These are phyloP conservation scores for Achaetomium macrosporum DNA, from an alignment of 2,329 filamentous ascomycete species.

Conservation along the genomic window DNA sequence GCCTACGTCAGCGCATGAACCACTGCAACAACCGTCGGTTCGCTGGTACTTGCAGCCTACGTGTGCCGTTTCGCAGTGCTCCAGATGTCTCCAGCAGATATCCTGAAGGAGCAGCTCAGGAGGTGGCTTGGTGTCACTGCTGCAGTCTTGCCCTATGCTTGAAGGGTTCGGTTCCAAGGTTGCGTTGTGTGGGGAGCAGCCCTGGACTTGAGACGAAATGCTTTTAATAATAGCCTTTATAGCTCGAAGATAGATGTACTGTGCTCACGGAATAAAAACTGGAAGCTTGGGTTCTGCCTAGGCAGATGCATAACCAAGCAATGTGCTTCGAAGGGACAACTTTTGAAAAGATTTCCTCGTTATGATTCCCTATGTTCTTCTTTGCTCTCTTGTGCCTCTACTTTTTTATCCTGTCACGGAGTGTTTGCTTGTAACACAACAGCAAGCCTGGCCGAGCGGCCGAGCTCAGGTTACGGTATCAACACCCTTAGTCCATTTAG, in stretches of 20 bases:
- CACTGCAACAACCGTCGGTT: not conserved
- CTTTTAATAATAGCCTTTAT: no score
- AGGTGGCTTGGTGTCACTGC: constrained; percentile 20
- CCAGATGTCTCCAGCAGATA: constrained; percentile 14
- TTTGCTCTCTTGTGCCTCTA: no score
- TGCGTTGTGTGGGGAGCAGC: constrained; percentile 1
- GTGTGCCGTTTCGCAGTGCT: constrained; percentile 16
- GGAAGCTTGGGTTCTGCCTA: no score
- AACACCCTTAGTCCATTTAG: not conserved
- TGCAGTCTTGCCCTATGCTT: not conserved
- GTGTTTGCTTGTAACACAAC: no score
- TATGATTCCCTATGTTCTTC: no score
- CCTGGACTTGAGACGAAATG: not conserved
- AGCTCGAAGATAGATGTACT: not conserved
- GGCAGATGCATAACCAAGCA: not conserved
- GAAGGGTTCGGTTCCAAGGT: not conserved
- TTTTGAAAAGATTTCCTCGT: no score
- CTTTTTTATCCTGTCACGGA: no score
- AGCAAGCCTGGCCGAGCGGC: no score
- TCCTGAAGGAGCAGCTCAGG: constrained; percentile 13
- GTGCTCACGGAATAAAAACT: not conserved
- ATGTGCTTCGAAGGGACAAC: no score
- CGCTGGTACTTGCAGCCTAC: not conserved
- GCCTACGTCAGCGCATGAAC: constrained; percentile 47
- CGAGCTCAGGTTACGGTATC: not conserved